These are phyloP conservation scores for Lasiosphaeria ovina DNA, from an alignment of 495 filamentous ascomycete genomes.

Conservation along the genomic window DNA sequence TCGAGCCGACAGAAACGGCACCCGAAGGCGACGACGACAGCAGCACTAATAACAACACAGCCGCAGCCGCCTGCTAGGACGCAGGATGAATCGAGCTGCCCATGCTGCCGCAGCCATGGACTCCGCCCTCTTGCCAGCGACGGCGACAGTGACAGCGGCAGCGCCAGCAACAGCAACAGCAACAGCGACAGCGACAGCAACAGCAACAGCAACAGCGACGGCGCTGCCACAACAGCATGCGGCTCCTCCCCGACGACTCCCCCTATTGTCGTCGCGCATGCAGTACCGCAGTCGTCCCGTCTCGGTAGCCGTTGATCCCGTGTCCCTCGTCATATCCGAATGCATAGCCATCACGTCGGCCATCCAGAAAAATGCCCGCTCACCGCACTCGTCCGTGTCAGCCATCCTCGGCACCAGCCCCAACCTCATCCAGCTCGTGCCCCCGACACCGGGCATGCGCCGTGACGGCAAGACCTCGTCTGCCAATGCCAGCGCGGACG, in stretches of 20 bases:
- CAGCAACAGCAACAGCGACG: conserved; percentile 17
- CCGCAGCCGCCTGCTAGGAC: not conserved
- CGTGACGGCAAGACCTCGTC: conserved; percentile 34
- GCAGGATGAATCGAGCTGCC: conserved; percentile 47
- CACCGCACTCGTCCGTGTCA: conserved; percentile 94
- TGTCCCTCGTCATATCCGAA: conserved; percentile 95
- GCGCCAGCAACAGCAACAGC: too few species aligned
- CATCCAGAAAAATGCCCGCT: conserved; percentile 96
- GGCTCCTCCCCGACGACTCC: conserved; percentile 20
- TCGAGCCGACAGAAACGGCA: not conserved
- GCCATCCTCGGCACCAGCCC: conserved; percentile 86
- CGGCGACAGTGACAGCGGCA: too few species aligned
- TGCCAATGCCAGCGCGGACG: conserved; percentile 25
- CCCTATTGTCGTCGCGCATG: conserved; percentile 35
- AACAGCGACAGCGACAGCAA: too few species aligned
- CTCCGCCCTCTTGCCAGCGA: conserved; percentile 25
- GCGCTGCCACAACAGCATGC: conserved; percentile 3
- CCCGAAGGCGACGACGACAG: too few species aligned
- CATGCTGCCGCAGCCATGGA: conserved; percentile 38
- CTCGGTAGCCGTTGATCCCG: conserved; percentile 86
- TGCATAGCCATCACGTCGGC: conserved; percentile 97
- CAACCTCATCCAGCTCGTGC: conserved; percentile 49
- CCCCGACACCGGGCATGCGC: conserved; percentile 36
- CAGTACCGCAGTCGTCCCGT: conserved; percentile 52
- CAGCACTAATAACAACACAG: too few species aligned